phyloP scores from a whole-genome alignment of 257 asterid species.

The Avicennia marina region DNA sequence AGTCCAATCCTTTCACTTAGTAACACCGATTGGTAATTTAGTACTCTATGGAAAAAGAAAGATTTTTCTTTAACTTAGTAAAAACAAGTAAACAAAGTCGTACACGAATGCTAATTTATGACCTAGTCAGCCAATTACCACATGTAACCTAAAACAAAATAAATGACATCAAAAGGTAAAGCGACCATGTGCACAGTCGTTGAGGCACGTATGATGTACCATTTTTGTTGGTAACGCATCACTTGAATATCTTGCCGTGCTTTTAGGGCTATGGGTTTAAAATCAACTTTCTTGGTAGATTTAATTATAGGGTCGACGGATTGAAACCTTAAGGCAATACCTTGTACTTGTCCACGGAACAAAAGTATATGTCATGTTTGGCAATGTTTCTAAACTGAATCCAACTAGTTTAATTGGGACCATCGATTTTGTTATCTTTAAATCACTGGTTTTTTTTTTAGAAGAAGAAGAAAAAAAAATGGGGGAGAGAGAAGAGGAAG shows the following conservation, averaged over 20 bases:
- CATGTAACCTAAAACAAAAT: neutral
- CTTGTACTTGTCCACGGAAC: constrained; percentile 15
- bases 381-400: neutral
- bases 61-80: too few relatives aligned
- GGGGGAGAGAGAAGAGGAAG: too few relatives aligned
- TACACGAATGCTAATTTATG: too few relatives aligned
- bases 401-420: too few relatives aligned
- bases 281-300: neutral
- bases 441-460: too few relatives aligned
- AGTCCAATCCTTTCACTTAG: too few relatives aligned
- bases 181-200: constrained; percentile 17
- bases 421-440: too few relatives aligned
- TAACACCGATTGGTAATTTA: too few relatives aligned
- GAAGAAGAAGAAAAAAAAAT: too few relatives aligned
- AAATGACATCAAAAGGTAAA: neutral
- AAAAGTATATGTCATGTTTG: constrained; percentile 8
- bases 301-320: constrained; percentile 8
- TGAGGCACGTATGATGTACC: constrained; percentile 16
- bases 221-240: neutral
- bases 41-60: too few relatives aligned
- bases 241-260: neutral
- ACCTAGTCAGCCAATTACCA: too few relatives aligned
- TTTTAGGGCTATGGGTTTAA: neutral
- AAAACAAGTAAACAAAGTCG: too few relatives aligned
- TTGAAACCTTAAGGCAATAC: neutral